phyloP scores from a whole-genome alignment of 1,284 basidiomycete species.

The Ceratobasidium sp. region DNA sequence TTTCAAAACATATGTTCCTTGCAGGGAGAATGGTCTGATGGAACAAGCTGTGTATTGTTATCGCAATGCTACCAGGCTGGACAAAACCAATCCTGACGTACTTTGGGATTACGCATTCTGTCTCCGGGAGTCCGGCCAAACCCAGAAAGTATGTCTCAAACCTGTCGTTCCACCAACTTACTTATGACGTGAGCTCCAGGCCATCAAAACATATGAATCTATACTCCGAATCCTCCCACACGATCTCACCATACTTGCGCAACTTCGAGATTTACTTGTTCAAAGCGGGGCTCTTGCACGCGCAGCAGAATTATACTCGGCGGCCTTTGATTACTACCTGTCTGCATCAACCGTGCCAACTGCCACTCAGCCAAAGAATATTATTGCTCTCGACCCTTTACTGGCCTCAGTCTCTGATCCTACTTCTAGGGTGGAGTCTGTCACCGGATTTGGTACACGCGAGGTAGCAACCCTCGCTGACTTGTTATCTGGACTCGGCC shows the following conservation, averaged over 20 bases:
- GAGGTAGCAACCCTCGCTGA: conserved; percentile 80
- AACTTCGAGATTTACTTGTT: conserved; percentile 79
- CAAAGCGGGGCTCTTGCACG: conserved; percentile 68
- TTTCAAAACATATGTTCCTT: no score
- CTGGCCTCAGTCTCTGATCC: conserved; percentile 22
- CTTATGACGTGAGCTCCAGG: conserved; percentile 53
- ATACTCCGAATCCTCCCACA: conserved; percentile 81
- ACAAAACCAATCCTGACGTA: conserved; percentile 81
- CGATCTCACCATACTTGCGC: conserved; percentile 79
- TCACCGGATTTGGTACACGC: conserved; percentile 42
- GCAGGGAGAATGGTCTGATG: conserved; percentile 69
- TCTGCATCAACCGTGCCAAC: conserved; percentile 41
- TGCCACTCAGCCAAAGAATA: not conserved
- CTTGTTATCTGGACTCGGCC: conserved; percentile 73
- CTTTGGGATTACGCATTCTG: conserved; percentile 91
- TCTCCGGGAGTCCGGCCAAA: conserved; percentile 76
- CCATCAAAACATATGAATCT: conserved; percentile 74
- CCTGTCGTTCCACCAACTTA: not conserved
- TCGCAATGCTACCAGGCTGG: conserved; percentile 79
- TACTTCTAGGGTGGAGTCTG: not conserved
- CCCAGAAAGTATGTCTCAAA: conserved; percentile 61
- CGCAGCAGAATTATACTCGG: conserved; percentile 70
- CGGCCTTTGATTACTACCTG: conserved; percentile 58
- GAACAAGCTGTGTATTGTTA: conserved; percentile 94
- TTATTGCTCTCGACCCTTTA: conserved; percentile 17